Percentiles rank a stretch among this genome's conserved stretches.
Conservation (phyloP, 306 rosid species). For the Quercus engelmannii region DNA sequence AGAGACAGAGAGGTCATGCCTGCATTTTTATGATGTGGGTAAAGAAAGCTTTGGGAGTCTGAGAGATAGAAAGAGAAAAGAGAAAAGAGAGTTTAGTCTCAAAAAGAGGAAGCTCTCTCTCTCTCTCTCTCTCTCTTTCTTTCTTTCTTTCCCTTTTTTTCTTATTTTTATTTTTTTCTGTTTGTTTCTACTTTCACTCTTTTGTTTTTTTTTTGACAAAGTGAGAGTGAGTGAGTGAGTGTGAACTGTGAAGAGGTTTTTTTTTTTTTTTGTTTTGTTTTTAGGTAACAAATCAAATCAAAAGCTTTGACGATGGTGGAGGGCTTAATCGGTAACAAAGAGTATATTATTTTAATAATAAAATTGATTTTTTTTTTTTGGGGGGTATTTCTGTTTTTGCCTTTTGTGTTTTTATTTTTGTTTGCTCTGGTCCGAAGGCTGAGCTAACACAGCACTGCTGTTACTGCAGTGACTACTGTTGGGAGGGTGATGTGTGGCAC, state of each 20-base stretch:
- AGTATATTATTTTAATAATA: not conserved
- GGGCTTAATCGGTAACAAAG: constrained; percentile 14
- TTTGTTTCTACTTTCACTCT: not conserved
- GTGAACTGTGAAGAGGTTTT: no score
- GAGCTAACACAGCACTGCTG: constrained; percentile 55
- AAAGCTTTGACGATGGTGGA: constrained; percentile 20
- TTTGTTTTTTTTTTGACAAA: not conserved
- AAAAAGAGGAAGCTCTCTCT: constrained; percentile 44
- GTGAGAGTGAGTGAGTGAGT: not conserved
- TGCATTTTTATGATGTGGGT: constrained; percentile 57
- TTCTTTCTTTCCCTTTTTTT: not conserved
- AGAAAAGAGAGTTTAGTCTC: constrained; percentile 9
- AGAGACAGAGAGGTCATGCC: constrained; percentile 45
- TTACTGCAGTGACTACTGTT: constrained; percentile 73
- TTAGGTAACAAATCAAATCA: constrained; percentile 14
- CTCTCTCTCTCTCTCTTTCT: constrained; percentile 19
- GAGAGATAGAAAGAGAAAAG: constrained; percentile 1
- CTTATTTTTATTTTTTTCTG: constrained; percentile 17
- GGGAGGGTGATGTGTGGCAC: constrained; percentile 83
- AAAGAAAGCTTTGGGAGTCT: constrained; percentile 40
- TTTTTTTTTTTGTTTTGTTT: no score
- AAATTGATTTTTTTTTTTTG: constrained; percentile 18
- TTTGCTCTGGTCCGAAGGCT: constrained; percentile 38
- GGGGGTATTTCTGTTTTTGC: not conserved
- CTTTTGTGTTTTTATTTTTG: not conserved